Evolutionary conservation across 2,329 filamentous ascomycete species (phyloP).

Genomic region (Phialophora tarda): DNA sequence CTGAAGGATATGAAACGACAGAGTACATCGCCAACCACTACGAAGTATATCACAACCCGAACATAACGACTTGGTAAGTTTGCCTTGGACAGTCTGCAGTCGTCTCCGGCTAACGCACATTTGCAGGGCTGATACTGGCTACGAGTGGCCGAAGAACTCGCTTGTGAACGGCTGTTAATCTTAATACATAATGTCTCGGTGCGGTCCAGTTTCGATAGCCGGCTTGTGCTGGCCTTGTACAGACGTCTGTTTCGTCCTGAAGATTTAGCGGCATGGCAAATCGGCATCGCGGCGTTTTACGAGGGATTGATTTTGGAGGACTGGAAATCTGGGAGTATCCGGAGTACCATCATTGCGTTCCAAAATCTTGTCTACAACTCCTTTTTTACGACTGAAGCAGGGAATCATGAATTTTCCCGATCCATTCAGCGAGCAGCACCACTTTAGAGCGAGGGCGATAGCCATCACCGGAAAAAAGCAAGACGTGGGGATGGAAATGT

Average conservation of each 20-base stretch:
- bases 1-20: constrained; percentile 69
- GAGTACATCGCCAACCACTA: constrained; percentile 68
- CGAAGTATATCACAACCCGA: constrained; percentile 66
- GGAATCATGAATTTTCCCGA: constrained; percentile 33
- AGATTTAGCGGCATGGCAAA: constrained; percentile 37
- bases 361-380: constrained; percentile 32
- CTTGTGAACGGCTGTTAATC: constrained; percentile 63
- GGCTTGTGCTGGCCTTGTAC: constrained; percentile 30
- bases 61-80: constrained; percentile 67
- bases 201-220: constrained; percentile 31
- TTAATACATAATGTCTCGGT: constrained; percentile 34
- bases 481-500: constrained; percentile 19
- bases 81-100: constrained; percentile 24
- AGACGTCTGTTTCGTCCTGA: constrained; percentile 32
- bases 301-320: constrained; percentile 24
- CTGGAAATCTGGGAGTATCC: constrained; percentile 23
- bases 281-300: constrained; percentile 30
- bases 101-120: constrained; percentile 26
- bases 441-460: constrained; percentile 22
- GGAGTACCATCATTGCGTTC: constrained; percentile 24
- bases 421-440: constrained; percentile 25
- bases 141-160: constrained; percentile 66
- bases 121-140: constrained; percentile 56
- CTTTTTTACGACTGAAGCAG: constrained; percentile 33
- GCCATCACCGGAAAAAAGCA: not conserved